Percentiles rank a stretch among this genome's conserved stretches.
These are phyloP conservation scores for Candida tropicalis DNA, from an alignment of 1,139 yeast genomes.

Conservation along the genomic window DNA sequence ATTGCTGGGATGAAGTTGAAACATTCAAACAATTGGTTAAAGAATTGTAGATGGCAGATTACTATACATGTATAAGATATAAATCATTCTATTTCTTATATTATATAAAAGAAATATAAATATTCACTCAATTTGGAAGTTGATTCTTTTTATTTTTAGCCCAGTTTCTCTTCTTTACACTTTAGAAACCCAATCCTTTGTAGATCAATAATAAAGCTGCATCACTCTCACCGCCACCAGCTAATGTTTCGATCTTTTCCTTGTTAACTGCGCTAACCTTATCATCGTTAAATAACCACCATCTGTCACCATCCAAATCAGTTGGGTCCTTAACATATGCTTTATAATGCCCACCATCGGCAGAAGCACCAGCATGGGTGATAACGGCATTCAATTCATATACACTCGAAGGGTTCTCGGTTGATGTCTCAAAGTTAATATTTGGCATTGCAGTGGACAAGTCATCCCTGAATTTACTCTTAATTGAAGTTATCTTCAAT, in stretches of 20 bases:
- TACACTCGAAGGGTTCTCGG: conserved; percentile 85
- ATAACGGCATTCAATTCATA: conserved; percentile 83
- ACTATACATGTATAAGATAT: conserved; percentile 6
- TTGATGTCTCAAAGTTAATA: conserved; percentile 39
- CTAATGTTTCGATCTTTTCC: conserved; percentile 78
- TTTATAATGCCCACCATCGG: conserved; percentile 97
- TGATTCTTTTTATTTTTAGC: no score
- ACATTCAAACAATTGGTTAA: conserved; percentile 60
- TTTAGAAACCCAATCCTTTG: conserved; percentile 67
- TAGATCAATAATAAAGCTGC: conserved; percentile 88
- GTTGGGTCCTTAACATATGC: conserved; percentile 75
- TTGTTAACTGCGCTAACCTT: conserved; percentile 76
- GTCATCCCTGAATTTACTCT: conserved; percentile 48
- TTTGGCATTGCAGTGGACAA: conserved; percentile 41
- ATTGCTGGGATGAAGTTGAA: conserved; percentile 87
- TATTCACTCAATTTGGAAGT: background rate
- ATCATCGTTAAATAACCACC: conserved; percentile 97
- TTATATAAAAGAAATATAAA: background rate
- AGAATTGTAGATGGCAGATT: conserved; percentile 21
- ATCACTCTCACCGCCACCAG: conserved; percentile 99
- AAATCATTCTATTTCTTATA: background rate
- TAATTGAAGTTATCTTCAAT: conserved; percentile 47
- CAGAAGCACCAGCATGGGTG: conserved; percentile 93
- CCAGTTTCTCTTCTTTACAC: background rate
- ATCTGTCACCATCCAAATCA: conserved; percentile 65